Evolutionary conservation across 805 yeast species (phyloP).

Genomic region (Cephaloascus albidus): DNA sequence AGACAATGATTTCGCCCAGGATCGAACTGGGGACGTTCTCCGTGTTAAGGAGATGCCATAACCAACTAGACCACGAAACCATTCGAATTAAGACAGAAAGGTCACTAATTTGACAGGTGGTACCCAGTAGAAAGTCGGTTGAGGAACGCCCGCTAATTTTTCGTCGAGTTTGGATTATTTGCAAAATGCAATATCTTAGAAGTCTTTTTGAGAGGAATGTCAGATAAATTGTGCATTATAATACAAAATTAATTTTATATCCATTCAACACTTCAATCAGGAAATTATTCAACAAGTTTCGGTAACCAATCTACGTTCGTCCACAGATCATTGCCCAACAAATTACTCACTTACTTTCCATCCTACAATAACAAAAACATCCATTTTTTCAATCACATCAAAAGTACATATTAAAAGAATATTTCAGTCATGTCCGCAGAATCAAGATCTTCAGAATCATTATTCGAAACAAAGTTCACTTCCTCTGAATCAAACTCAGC

Average conservation of each 20-base stretch:
- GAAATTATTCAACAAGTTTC: not conserved
- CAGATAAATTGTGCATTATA: too few relatives aligned
- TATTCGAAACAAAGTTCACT: not conserved
- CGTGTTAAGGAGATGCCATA: slow-evolving; percentile 99
- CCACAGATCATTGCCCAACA: not conserved
- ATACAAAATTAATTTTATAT: too few relatives aligned
- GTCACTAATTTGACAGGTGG: too few relatives aligned
- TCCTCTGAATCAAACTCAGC: not conserved
- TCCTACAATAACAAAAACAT: not conserved
- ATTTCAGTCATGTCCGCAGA: not conserved
- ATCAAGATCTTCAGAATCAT: not conserved
- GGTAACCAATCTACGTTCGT: not conserved
- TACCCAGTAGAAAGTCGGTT: too few relatives aligned
- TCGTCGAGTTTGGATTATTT: not conserved
- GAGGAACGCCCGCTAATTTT: not conserved
- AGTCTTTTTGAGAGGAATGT: too few relatives aligned
- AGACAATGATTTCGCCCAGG: slow-evolving; percentile 96
- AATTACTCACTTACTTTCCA: not conserved
- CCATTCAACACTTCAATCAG: not conserved
- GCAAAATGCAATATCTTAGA: not conserved
- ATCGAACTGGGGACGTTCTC: slow-evolving; percentile 99
- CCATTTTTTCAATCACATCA: not conserved
- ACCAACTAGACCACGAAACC: slow-evolving; percentile 99
- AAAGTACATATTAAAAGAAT: too few relatives aligned
- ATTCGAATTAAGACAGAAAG: too few relatives aligned